A percentile compares a stretch with the other conserved stretches of the same genome.
phyloP scores from a whole-genome alignment of 2,329 filamentous ascomycete genomes.

The Nigrograna mackinnonii region DNA sequence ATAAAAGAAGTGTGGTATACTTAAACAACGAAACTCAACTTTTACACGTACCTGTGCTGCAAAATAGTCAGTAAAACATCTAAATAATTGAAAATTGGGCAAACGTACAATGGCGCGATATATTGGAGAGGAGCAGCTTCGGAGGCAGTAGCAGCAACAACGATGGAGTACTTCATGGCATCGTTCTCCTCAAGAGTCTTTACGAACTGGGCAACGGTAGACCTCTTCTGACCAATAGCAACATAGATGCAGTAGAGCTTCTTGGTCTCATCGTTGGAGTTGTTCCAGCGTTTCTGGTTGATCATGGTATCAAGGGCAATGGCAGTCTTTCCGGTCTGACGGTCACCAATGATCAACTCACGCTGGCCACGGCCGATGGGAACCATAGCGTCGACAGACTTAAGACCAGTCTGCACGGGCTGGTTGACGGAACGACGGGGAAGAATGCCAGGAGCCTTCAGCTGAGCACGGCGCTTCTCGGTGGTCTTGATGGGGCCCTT shows the following conservation, averaged over 20 bases:
- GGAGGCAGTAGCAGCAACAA: constrained; percentile 95
- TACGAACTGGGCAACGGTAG: constrained; percentile 98
- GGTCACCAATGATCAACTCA: constrained; percentile 99
- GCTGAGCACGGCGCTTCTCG: constrained; percentile 92
- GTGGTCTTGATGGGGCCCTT: constrained; percentile 95
- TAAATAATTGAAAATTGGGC: background rate
- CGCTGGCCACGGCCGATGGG: constrained; percentile 99
- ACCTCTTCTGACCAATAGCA: constrained; percentile 98
- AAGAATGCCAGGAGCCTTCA: constrained; percentile 98
- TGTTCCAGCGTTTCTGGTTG: constrained; percentile 99
- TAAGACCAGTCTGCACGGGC: constrained; percentile 98
- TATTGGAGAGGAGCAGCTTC: constrained; percentile 82
- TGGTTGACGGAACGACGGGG: constrained; percentile 96
- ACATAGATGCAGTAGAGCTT: constrained; percentile 99
- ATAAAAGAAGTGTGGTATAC: too few relatives aligned
- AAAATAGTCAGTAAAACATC: background rate
- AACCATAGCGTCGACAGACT: constrained; percentile 99
- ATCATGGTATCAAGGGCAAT: constrained; percentile 97
- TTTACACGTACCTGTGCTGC: background rate
- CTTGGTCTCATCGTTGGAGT: constrained; percentile 81
- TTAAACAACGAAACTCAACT: too few relatives aligned
- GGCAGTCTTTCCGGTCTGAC: constrained; percentile 99
- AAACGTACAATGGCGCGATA: constrained; percentile 14
- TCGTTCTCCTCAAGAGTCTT: constrained; percentile 99
- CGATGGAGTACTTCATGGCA: constrained; percentile 95